Evolutionary conservation across 2,329 filamentous ascomycete genomes (phyloP).

Genomic region (Scleromitrula shiraiana): DNA sequence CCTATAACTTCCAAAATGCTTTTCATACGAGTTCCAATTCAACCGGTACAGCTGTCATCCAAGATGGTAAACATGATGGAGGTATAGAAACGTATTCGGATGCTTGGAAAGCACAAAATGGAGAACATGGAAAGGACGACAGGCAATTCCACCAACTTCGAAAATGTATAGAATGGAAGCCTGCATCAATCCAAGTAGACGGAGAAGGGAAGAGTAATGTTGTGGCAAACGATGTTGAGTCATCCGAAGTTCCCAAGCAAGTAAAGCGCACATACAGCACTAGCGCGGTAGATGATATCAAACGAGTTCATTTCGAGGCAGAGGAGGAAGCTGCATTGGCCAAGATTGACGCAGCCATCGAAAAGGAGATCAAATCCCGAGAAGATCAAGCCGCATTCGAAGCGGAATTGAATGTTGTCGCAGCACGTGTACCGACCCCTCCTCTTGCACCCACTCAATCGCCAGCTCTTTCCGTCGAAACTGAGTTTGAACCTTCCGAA

Average conservation of each 20-base stretch:
- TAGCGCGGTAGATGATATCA: constrained; percentile 26
- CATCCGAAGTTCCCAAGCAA: constrained; percentile 15
- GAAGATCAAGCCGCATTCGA: constrained; percentile 36
- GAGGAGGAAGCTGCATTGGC: constrained; percentile 57
- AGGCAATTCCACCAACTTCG: constrained; percentile 86
- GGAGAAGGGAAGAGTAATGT: constrained; percentile 16
- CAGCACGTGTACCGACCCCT: constrained; percentile 25
- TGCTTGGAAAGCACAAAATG: constrained; percentile 74
- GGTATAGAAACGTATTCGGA: constrained; percentile 88
- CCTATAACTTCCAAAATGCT: constrained; percentile 65
- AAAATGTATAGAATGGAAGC: constrained; percentile 84
- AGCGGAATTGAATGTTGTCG: constrained; percentile 27
- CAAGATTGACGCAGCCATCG: constrained; percentile 77
- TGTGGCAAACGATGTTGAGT: constrained; percentile 7
- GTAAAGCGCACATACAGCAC: constrained; percentile 23
- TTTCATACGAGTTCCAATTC: constrained; percentile 49
- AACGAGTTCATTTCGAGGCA: constrained; percentile 30
- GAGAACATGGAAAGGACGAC: constrained; percentile 72
- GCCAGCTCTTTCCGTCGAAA: constrained; percentile 22
- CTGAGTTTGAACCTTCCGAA: constrained; percentile 34
- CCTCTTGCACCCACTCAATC: constrained; percentile 20
- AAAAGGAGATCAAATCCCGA: constrained; percentile 57
- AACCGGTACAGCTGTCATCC: constrained; percentile 35
- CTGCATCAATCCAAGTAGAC: constrained; percentile 29
- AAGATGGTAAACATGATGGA: constrained; percentile 54